Evolutionary conservation across 352 stramenopile species (phyloP), one percentile per base, ranked within the genome.

Genomic region (Phytophthora fragariaefolia): DNA sequence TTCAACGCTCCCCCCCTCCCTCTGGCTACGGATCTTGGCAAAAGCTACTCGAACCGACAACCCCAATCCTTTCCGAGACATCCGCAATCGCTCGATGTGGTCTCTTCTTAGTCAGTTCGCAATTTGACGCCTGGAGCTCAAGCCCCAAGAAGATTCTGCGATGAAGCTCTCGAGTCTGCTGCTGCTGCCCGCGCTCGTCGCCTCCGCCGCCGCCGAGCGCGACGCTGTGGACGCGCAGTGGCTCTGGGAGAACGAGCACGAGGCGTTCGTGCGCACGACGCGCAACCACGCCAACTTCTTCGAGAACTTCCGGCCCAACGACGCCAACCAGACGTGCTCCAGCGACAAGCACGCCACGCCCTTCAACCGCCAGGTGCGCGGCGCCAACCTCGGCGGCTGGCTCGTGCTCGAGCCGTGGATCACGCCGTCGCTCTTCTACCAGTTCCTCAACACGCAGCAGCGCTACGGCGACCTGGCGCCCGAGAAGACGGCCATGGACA

Each of bases 401-500:
- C 58, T 72, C 10, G 64, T 72, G 18, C 36, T 72, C 58, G 64
- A 72, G 50, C 64, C 64, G 26, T 72, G 59, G 45, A 68, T 72
- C 64, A 72, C 64, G 8, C 64, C 64, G 15, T 68, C 58, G 20
- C 64, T 72, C 58, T 72, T 72, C 58, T 72, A 72, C 58, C 64
- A 72, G 51, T 72, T 72, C 58, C 58, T 69, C 71, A 92, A 82
- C 46, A 91, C 80, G 22, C 77, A 90, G 48, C 77, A 92, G 58
- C 80, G 78, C 50, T 90, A 82, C 58, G 82, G 80, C 6, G 80
- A 93, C 56, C 61, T 92, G 36, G 85, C 94, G 27, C 85, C 82
- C 2, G 79, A 90, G 54, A 92, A 91, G 36, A 95, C 85, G 7
- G 95, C 81, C 30, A 97, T 98, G 85, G 95, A 98, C 72, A 92